Conservation (phyloP, 805 yeast species). For the Groenewaldozyma salmanticensis region DNA sequence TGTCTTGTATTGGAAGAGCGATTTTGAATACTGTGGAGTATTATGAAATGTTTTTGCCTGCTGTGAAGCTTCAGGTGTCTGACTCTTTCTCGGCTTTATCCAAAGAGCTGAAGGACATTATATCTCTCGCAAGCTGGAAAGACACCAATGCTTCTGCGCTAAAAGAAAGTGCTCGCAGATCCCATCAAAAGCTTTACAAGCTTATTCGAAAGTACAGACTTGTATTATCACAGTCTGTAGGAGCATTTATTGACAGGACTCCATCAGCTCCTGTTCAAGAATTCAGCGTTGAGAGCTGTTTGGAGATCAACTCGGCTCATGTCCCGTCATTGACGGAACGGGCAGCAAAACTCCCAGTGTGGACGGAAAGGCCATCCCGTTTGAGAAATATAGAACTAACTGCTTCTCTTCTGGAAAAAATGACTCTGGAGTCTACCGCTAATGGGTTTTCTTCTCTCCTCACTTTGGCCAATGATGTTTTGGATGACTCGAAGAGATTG, state of each 20-base stretch:
- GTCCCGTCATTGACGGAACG: not conserved
- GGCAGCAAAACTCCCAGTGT: slow-evolving; percentile 23
- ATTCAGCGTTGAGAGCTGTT: not conserved
- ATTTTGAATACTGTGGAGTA: slow-evolving; percentile 50
- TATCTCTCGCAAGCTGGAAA: slow-evolving; percentile 90
- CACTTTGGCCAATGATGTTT: slow-evolving; percentile 45
- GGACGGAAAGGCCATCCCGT: slow-evolving; percentile 49
- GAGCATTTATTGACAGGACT: slow-evolving; percentile 41
- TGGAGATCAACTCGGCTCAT: not conserved
- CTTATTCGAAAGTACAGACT: slow-evolving; percentile 72
- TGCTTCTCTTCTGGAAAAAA: slow-evolving; percentile 45
- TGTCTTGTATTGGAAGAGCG: slow-evolving; percentile 28
- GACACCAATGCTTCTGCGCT: slow-evolving; percentile 91
- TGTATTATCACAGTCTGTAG: slow-evolving; percentile 42
- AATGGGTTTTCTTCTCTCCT: slow-evolving; percentile 40
- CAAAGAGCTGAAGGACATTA: slow-evolving; percentile 76
- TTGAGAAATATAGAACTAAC: slow-evolving; percentile 43
- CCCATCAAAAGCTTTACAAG: slow-evolving; percentile 79
- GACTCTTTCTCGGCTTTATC: slow-evolving; percentile 47
- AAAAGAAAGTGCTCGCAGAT: slow-evolving; percentile 84
- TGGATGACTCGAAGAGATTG: slow-evolving; percentile 50
- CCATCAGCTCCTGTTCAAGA: not conserved
- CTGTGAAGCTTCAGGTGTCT: slow-evolving; percentile 37
- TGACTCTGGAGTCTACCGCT: slow-evolving; percentile 28
- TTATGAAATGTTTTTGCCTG: slow-evolving; percentile 54